Percentiles rank a stretch among this genome's conserved stretches.
phyloP scores from a whole-genome alignment of 2,329 filamentous ascomycete species.

The Dactylella cylindrospora region DNA sequence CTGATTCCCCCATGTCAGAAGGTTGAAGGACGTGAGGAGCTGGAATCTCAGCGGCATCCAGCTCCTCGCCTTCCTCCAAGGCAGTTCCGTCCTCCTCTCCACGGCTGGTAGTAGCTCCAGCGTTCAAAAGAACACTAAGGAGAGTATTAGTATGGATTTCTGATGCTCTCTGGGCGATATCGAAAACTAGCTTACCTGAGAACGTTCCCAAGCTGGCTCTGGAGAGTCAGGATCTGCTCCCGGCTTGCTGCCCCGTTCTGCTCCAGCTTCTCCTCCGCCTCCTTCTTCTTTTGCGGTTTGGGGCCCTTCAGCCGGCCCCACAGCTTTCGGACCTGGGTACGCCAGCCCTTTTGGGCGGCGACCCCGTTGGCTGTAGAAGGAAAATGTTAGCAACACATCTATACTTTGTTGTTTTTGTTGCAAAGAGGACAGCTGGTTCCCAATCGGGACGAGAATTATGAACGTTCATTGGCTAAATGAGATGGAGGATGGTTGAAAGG shows the following conservation, averaged over 20 bases:
- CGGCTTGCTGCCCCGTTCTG: slow-evolving; percentile 4
- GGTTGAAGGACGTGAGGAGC: background rate
- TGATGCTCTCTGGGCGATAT: background rate
- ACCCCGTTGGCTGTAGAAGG: background rate
- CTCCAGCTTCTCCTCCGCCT: slow-evolving; percentile 13
- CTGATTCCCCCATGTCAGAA: background rate
- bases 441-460: slow-evolving; percentile 6
- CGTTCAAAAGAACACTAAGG: slow-evolving; percentile 5
- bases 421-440: slow-evolving; percentile 10
- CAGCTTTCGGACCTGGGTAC: slow-evolving; percentile 7
- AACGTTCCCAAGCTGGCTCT: slow-evolving; percentile 2
- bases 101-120: background rate
- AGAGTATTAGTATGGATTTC: background rate
- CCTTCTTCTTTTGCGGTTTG: background rate
- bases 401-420: slow-evolving; percentile 33
- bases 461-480: slow-evolving; percentile 11
- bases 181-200: background rate
- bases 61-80: slow-evolving; percentile 1
- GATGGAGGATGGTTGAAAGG: background rate
- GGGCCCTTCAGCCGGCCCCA: slow-evolving; percentile 15
- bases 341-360: slow-evolving; percentile 13
- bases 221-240: slow-evolving; percentile 8
- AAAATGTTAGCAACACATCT: background rate
- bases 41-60: slow-evolving; percentile 2
- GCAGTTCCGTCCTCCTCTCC: slow-evolving; percentile 3